These are phyloP conservation scores for Lentinula raphanica DNA, from an alignment of 768 basidiomycete genomes.

Conservation along the genomic window DNA sequence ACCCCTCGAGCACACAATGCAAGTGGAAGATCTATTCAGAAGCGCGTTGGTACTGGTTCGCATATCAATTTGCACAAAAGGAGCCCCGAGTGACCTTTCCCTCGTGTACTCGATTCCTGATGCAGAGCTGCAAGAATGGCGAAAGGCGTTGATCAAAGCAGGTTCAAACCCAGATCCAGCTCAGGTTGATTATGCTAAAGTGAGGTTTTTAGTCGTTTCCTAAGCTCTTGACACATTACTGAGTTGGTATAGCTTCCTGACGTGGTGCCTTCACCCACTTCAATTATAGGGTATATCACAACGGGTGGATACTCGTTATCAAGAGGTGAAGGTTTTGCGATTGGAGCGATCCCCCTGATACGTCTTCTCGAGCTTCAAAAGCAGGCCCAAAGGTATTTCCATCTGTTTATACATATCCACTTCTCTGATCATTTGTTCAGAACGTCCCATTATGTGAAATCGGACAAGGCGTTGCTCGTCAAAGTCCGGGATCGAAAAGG, in stretches of 20 bases:
- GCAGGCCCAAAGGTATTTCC: conserved; percentile 36
- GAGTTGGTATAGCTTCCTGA: conserved; percentile 37
- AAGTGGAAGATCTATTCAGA: conserved; percentile 43
- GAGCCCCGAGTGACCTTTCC: conserved; percentile 71
- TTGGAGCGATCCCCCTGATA: conserved; percentile 65
- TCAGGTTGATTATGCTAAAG: conserved; percentile 19
- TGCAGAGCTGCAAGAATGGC: conserved; percentile 46
- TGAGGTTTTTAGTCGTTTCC: background rate
- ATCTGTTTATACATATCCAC: conserved; percentile 6
- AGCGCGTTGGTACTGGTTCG: conserved; percentile 66
- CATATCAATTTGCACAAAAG: conserved; percentile 57
- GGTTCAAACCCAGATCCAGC: conserved; percentile 20
- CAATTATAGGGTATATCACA: conserved; percentile 77
- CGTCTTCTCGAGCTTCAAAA: conserved; percentile 46
- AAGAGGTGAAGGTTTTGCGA: conserved; percentile 69
- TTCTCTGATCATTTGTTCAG: background rate
- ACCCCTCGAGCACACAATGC: conserved; percentile 26
- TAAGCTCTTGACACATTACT: background rate
- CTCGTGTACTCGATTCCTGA: conserved; percentile 63
- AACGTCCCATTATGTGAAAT: background rate
- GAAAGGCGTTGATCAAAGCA: conserved; percentile 25
- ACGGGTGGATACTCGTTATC: conserved; percentile 80
- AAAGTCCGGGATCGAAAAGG: conserved; percentile 62
- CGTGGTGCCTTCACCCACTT: conserved; percentile 31
- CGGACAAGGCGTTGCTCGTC: conserved; percentile 35